Evolutionary conservation across 352 stramenopile genomes (phyloP), one percentile per base, ranked within the genome.

Genomic region (Phytophthora megakarya): DNA sequence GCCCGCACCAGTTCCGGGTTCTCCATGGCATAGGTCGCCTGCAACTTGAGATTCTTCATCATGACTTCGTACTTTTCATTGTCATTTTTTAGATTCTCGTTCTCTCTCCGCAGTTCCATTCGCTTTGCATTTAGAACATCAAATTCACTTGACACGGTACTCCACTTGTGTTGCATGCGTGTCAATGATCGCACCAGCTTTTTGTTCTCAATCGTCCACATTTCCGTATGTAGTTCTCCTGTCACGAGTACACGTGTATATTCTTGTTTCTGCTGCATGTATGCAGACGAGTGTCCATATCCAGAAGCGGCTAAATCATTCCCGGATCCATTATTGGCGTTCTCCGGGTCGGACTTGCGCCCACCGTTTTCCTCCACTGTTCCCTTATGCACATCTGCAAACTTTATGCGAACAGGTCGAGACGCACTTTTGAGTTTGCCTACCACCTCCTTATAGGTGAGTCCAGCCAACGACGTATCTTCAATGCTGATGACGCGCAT

Each of bases 401-500:
- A 95, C 22, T 78, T 76, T 26, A 96, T 87, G 26, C 85, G 85
- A 39, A 96, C 72, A 21, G 87, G 87, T 22, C 87, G 72, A 11
- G 78, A 79, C 47, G 87, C 78, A 13, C 65, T 77, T 67, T 94
- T 94, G 26, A 96, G 62, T 53, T 85, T 84, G 52, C 79, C 77
- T 43, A 93, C 87, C 21, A 96, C 78, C 33, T 94, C 85, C 37
- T 88, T 89, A 75, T 96, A 96, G 21, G 80, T 92, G 18, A 91
- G 65, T 10, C 87, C 87, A 3, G 82, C 84, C 26, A 96, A 71
- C 21, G 72, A 82, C 48, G 73, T 65, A 51, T 84, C 75, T 58
- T 92, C 85, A 38, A 96, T 93, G 22, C 72, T 83, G 38, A 84
- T 93, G 42, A 96, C 76, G 19, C 87, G 83, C 87, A 96, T 96